Conservation (phyloP, 495 filamentous ascomycete genomes). For the Durotheca rogersii region DNA sequence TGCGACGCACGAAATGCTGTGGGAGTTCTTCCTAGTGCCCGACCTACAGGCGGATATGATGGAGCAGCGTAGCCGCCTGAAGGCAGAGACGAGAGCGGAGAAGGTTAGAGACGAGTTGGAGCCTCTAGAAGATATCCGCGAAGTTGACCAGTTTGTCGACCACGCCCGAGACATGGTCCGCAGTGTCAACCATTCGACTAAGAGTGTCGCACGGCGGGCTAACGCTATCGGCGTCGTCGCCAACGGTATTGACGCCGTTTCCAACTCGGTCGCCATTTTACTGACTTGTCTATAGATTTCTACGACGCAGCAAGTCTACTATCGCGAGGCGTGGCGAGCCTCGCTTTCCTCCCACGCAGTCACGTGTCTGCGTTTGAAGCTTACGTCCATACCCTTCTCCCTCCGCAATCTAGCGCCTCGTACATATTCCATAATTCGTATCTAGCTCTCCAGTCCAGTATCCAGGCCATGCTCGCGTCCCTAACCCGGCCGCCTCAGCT, state of each 20-base stretch:
- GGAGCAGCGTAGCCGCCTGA: slow-evolving; percentile 80
- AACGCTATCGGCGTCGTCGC: slow-evolving; percentile 57
- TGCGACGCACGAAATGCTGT: slow-evolving; percentile 93
- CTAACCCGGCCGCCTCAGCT: slow-evolving; percentile 79
- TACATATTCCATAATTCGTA: slow-evolving; percentile 71
- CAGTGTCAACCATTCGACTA: slow-evolving; percentile 76
- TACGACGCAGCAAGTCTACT: slow-evolving; percentile 65
- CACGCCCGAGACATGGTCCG: slow-evolving; percentile 87
- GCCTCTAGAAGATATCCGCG: slow-evolving; percentile 80
- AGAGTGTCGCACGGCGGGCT: slow-evolving; percentile 70
- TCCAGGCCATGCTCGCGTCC: slow-evolving; percentile 74
- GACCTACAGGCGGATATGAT: slow-evolving; percentile 89
- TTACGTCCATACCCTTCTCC: slow-evolving; percentile 66
- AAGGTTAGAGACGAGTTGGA: slow-evolving; percentile 83
- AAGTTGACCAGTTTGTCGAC: slow-evolving; percentile 89
- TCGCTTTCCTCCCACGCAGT: slow-evolving; percentile 64
- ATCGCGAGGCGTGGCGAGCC: slow-evolving; percentile 56
- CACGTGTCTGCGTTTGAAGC: slow-evolving; percentile 71
- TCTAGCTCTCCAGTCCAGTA: slow-evolving; percentile 73
- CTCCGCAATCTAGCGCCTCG: slow-evolving; percentile 72
- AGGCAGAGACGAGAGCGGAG: slow-evolving; percentile 78
- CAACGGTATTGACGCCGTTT: slow-evolving; percentile 49
- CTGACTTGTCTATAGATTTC: slow-evolving; percentile 57
- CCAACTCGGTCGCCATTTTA: slow-evolving; percentile 19
- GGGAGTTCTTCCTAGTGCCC: slow-evolving; percentile 98